Percentiles rank a stretch among this genome's conserved stretches.
Evolutionary conservation across 2,329 filamentous ascomycete species (phyloP).

Genomic region (Rutstroemia sp.): DNA sequence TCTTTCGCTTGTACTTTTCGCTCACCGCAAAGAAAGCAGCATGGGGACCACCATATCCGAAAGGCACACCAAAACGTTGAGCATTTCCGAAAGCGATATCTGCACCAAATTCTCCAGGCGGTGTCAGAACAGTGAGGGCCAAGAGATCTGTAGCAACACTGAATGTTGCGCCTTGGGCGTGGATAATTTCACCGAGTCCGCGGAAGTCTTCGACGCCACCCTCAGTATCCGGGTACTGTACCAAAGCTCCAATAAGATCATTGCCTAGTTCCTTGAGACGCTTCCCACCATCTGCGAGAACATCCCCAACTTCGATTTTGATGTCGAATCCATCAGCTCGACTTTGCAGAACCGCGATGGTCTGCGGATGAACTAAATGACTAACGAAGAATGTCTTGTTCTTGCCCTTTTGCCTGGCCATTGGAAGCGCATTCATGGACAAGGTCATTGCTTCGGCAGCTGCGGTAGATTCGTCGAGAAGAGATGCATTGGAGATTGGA

Average conservation of each 20-base stretch:
- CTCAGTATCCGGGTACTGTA: conserved; percentile 90
- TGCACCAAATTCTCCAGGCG: conserved; percentile 88
- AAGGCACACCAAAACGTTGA: conserved; percentile 84
- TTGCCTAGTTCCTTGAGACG: conserved; percentile 68
- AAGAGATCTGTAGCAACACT: conserved; percentile 85
- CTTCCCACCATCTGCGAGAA: conserved; percentile 56
- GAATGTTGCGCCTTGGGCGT: conserved; percentile 70
- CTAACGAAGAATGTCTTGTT: conserved; percentile 83
- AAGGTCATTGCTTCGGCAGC: conserved; percentile 95
- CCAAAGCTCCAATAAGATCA: conserved; percentile 79
- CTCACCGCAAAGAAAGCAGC: conserved; percentile 91
- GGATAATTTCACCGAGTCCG: conserved; percentile 65
- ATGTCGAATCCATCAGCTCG: conserved; percentile 90
- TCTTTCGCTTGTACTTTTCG: conserved; percentile 89
- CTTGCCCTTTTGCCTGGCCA: conserved; percentile 62
- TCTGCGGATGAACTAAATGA: conserved; percentile 75
- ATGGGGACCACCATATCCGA: conserved; percentile 91
- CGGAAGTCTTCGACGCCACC: conserved; percentile 73
- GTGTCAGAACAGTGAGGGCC: conserved; percentile 77
- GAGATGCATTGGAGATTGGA: conserved; percentile 81
- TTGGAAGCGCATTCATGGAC: conserved; percentile 68
- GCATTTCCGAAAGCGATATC: conserved; percentile 93
- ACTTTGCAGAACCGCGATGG: conserved; percentile 73
- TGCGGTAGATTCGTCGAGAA: conserved; percentile 86
- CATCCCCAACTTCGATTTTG: conserved; percentile 64